Conservation (phyloP, 768 basidiomycete species). For the Macrolepiota albuminosa region DNA sequence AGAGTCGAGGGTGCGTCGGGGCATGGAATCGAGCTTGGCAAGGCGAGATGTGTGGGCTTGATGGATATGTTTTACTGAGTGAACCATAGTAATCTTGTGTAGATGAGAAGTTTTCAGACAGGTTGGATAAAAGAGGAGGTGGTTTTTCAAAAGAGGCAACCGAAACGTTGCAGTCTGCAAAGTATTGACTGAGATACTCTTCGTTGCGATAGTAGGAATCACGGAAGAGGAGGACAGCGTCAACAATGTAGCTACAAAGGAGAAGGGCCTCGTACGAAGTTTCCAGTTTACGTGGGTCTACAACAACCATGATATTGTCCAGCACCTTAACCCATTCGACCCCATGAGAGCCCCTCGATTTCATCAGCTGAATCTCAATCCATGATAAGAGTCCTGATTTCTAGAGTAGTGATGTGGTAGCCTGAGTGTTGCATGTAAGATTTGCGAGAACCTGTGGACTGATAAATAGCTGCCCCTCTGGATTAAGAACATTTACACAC, state of each 20-base stretch:
- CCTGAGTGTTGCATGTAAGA: slow-evolving; percentile 64
- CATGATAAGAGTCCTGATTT: slow-evolving; percentile 72
- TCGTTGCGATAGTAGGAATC: slow-evolving; percentile 87
- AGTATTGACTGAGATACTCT: slow-evolving; percentile 78
- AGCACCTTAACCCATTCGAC: slow-evolving; percentile 63
- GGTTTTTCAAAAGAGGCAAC: slow-evolving; percentile 54
- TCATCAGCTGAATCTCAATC: slow-evolving; percentile 70
- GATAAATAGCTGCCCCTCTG: neutral
- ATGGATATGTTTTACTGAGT: too few relatives aligned
- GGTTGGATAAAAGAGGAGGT: slow-evolving; percentile 33
- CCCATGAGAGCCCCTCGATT: slow-evolving; percentile 29
- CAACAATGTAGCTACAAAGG: slow-evolving; percentile 89
- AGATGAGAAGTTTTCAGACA: too few relatives aligned
- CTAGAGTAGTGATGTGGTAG: slow-evolving; percentile 65
- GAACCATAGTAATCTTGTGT: too few relatives aligned
- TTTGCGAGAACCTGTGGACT: slow-evolving; percentile 62
- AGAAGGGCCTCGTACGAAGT: too few relatives aligned
- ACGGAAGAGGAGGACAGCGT: slow-evolving; percentile 77
- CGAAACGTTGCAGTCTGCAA: slow-evolving; percentile 62
- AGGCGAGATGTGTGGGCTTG: too few relatives aligned
- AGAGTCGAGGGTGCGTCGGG: too few relatives aligned
- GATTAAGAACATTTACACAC: slow-evolving; percentile 31
- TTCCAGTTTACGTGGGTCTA: slow-evolving; percentile 48
- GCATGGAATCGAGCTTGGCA: too few relatives aligned
- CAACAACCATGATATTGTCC: slow-evolving; percentile 54